Base-by-base conservation (phyloP, 352 stramenopile species). In the Phytophthora sojae region DNA sequence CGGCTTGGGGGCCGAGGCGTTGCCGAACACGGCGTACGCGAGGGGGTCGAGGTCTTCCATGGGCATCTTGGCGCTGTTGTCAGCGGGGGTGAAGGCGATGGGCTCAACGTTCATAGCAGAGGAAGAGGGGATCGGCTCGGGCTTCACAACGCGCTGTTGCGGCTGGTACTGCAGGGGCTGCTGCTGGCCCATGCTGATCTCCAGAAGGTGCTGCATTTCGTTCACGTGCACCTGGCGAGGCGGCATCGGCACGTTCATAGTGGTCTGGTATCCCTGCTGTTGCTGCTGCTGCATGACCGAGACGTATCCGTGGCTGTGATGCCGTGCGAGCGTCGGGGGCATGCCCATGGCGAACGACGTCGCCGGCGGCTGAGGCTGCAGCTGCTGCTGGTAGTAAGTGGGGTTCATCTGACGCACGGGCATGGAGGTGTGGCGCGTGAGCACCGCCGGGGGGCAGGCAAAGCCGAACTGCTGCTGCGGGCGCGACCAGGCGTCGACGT, bases 371-470 rank as follows among this genome's bases (percentile, higher is more conserved):
- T 69, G 21, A 21, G 21, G 63, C 26, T 71, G 70, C 57, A 67
- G 67, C 42, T 73, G 70, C 3, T 3, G 14, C 55, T 77, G 71
- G 44, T 66, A 81, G 6, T 68, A 64, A 32, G 47, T 25, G 15
- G 61, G 51, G 54, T 72, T 29, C 42, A 71, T 32, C 55, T 85
- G 74, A 54, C 79, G 84, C 44, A 85, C 76, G 1, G 86, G 86
- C 61, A 93, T 83, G 60, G 86, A 94, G 17, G 71, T 67, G 76
- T 94, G 85, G 15, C 86, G 86, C 21, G 82, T 93, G 61, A 94
- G 86, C 71, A 78, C 75, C 17, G 79, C 79, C 0, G 86, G 86
- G 11, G 86, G 76, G 0, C 73, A 76, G 8, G 76, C 60, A 30
- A 92, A 89, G 61, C 45, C 57, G 58, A 69, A 80, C 45, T 76